Percentiles rank a stretch among this genome's conserved stretches.
These are phyloP conservation scores for Naematelia encephala DNA, from an alignment of 768 basidiomycete genomes.

Conservation along the genomic window DNA sequence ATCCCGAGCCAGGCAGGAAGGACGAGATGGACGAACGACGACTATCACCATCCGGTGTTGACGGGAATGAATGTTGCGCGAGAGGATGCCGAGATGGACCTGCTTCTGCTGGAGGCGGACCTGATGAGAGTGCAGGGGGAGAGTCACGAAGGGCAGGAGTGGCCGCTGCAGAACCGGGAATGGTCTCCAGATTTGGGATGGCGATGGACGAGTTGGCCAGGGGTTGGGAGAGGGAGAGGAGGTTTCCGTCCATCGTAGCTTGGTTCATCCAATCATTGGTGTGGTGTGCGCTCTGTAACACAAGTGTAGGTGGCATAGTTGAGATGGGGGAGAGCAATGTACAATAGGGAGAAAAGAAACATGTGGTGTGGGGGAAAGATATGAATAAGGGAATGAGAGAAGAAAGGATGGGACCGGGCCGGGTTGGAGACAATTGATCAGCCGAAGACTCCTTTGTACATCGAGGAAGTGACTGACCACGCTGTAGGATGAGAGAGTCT, in stretches of 20 bases:
- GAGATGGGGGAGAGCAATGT: background rate
- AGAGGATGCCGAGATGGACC: slow-evolving; percentile 13
- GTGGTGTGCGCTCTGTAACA: background rate
- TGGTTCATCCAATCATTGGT: background rate
- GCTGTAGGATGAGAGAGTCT: background rate
- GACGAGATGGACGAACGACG: slow-evolving; percentile 17
- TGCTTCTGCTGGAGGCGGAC: slow-evolving; percentile 12
- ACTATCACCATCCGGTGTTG: slow-evolving; percentile 9
- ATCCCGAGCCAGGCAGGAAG: background rate
- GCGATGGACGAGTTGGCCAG: slow-evolving; percentile 21
- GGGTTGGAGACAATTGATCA: background rate
- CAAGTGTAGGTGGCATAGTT: background rate
- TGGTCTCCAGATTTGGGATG: slow-evolving; percentile 28
- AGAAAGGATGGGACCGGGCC: background rate
- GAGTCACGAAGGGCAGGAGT: slow-evolving; percentile 19
- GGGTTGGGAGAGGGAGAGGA: background rate
- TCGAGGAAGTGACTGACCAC: background rate
- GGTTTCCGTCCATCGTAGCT: background rate
- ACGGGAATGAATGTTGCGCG: slow-evolving; percentile 1
- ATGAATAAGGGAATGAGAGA: background rate
- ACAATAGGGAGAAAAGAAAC: background rate
- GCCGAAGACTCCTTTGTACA: background rate
- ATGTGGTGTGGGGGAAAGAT: background rate
- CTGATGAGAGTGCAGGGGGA: background rate
- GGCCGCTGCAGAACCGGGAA: slow-evolving; percentile 32